Conservation (phyloP, 306 rosid species). For the Erythrophleum fordii region DNA sequence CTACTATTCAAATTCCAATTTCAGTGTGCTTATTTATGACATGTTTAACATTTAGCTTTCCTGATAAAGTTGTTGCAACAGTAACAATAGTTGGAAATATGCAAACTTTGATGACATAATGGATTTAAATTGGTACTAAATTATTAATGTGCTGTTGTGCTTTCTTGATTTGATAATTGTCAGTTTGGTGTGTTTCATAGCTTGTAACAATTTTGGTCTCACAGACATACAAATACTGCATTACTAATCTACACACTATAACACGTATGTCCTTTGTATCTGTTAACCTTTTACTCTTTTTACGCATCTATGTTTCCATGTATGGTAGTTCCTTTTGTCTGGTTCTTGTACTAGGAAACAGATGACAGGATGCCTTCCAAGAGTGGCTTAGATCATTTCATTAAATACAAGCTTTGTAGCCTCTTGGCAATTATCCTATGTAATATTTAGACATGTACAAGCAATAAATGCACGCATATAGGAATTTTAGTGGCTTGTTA, state of each 20-base stretch:
- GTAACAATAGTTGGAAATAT: not conserved
- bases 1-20: not conserved
- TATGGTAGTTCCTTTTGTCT: conserved; percentile 14
- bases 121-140: not conserved
- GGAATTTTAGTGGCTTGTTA: conserved; percentile 17
- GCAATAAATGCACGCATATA: not conserved
- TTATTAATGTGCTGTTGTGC: not conserved
- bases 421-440: conserved; percentile 8
- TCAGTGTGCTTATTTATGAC: conserved; percentile 6
- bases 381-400: conserved; percentile 12
- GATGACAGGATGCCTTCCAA: not conserved
- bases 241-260: not conserved
- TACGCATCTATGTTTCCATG: not conserved
- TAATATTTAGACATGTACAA: conserved; percentile 1
- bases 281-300: not conserved
- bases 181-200: not conserved
- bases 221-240: not conserved
- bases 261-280: not conserved
- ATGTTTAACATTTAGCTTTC: not conserved
- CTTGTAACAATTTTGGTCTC: not conserved
- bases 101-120: not conserved
- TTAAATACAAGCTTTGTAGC: not conserved
- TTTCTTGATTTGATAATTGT: not conserved
- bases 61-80: not conserved
- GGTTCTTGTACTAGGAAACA: not conserved